These are phyloP conservation scores for Fusarium pseudocircinatum DNA, from an alignment of 2,329 filamentous ascomycete species.

Conservation along the genomic window DNA sequence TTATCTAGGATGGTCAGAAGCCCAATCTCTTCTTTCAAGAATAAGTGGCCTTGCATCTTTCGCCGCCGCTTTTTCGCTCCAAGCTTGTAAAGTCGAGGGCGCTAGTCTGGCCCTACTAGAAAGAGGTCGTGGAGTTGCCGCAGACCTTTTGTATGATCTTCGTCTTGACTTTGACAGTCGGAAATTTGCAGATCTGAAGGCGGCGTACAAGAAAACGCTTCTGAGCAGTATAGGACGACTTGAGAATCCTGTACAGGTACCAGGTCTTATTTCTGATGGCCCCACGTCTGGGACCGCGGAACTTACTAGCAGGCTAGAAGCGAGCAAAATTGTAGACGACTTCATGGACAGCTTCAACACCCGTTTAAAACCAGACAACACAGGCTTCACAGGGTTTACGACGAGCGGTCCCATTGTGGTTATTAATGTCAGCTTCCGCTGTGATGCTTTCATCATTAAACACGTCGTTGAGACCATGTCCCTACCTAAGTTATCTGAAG, in stretches of 20 bases:
- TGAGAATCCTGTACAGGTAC: not conserved
- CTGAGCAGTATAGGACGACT: not conserved
- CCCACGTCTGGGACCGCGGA: rapidly evolving
- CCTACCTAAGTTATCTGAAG: rapidly evolving
- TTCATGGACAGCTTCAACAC: not conserved
- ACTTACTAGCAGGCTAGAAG: not conserved
- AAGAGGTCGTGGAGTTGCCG: not conserved
- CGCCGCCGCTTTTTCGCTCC: not conserved
- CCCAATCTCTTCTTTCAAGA: not conserved
- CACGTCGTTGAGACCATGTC: not conserved
- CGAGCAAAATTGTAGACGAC: not conserved
- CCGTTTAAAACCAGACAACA: rapidly evolving
- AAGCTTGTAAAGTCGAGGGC: rapidly evolving
- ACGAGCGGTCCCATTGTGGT: not conserved
- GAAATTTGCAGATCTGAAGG: not conserved
- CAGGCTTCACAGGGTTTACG: not conserved
- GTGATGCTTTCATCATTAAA: not conserved
- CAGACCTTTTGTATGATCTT: not conserved
- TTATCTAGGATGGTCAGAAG: not conserved
- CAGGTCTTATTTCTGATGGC: rapidly evolving
- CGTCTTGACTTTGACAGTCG: not conserved
- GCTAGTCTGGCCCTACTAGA: not conserved
- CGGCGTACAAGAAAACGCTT: not conserved
- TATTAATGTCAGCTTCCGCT: not conserved
- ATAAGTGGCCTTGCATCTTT: not conserved